Evolutionary conservation across 2,329 filamentous ascomycete genomes (phyloP).

Genomic region (Neonectria punicea): DNA sequence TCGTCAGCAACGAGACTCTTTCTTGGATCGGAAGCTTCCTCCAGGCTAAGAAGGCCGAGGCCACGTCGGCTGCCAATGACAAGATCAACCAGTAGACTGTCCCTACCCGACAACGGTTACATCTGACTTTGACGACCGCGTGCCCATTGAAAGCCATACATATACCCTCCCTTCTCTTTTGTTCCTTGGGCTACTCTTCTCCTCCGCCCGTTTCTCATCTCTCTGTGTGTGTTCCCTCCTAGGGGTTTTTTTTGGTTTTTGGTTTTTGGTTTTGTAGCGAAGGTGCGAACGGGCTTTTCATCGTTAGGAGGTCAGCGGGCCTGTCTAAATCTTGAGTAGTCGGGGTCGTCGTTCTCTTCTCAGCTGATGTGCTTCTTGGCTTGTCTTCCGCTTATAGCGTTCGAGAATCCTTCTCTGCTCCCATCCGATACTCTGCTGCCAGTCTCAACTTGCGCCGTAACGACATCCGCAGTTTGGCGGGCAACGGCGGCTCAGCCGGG

Average conservation of each 20-base stretch:
- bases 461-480: neutral
- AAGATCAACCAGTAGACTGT: constrained; percentile 56
- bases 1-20: constrained; percentile 73
- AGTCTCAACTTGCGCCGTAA: constrained; percentile 2
- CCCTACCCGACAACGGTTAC: constrained; percentile 4
- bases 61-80: constrained; percentile 65
- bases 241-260: neutral
- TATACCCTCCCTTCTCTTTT: constrained; percentile 40
- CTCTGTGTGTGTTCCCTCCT: neutral
- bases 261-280: neutral
- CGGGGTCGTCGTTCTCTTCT: constrained; percentile 5
- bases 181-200: constrained; percentile 4
- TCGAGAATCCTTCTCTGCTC: constrained; percentile 15
- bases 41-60: constrained; percentile 70
- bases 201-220: neutral
- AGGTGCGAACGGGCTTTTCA: constrained; percentile 1
- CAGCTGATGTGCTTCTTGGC: constrained; percentile 2
- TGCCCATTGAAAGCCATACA: constrained; percentile 23
- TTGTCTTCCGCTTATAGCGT: constrained; percentile 12
- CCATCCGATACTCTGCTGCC: constrained; percentile 15
- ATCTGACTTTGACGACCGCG: constrained; percentile 26
- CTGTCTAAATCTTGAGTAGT: constrained; percentile 13
- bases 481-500: neutral
- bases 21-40: constrained; percentile 69
- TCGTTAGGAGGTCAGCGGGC: neutral